Evolutionary conservation across 257 asterid genomes (phyloP), one percentile per base, ranked within the genome.

Genomic region (Schizonepeta tenuifolia): DNA sequence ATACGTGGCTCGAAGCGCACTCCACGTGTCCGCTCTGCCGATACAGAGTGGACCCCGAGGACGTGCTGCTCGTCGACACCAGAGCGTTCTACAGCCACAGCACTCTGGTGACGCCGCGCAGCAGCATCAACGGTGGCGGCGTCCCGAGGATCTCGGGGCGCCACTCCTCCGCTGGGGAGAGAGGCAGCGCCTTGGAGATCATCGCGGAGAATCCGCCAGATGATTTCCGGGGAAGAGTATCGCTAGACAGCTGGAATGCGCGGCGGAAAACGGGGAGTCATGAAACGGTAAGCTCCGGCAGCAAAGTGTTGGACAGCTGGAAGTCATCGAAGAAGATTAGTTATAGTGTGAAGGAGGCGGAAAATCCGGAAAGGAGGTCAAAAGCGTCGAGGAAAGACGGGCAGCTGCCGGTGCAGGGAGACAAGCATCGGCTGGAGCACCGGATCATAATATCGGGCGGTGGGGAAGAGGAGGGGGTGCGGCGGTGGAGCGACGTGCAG

Each of bases 1-100:
- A 90, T 22, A 87, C 91, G 1, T 93, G 98, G 98, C 90, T 93
- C 0, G 98, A 93, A 7, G 96, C 85, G 13, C 97, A 93, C 49
- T 89, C 98, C 28, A 87, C 98, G 3, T 93, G 98, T 67, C 98
- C 98, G 9, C 95, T 93, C 0, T 93, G 98, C 56, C 89, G 98
- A 4, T 83, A 81, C 81, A 74, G 96, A 15, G 98, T 93, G 75
- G 87, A 86, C 77, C 95, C 96, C 0, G 98, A 90, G 72, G 98
- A 93, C 75, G 77, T 83, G 65, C 86, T 92, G 47, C 81, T 92
- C 0, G 72, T 88, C 12, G 80, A 76, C 40, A 70, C 79, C 46
- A 71, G 38, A n/a, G 17, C 69, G 12, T 55, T 74, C 36, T 72
- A 47, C 54, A 63, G 54, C 17, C 64, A 41, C 56, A 18, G 69